phyloP scores from a whole-genome alignment of 2,329 filamentous ascomycete species.

The Colletotrichum noveboracense region DNA sequence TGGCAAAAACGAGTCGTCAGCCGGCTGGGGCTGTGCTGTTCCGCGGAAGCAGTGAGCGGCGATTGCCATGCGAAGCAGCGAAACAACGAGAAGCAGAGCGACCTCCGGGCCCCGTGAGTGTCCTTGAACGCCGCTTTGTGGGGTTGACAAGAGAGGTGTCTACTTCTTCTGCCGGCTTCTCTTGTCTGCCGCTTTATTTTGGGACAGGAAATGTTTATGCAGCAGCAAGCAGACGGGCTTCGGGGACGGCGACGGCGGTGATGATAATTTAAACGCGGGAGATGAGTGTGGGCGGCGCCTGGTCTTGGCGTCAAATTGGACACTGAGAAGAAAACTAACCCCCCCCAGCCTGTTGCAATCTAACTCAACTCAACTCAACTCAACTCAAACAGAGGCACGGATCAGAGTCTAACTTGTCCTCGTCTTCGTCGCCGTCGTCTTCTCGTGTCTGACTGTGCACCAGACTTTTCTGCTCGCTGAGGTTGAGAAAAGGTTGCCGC shows the following conservation, averaged over 20 bases:
- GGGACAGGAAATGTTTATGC: neutral
- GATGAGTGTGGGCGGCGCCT: neutral
- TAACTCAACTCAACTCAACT: neutral
- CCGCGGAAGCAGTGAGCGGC: neutral
- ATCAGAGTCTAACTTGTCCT: neutral
- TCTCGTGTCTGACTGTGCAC: neutral
- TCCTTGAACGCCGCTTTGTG: neutral
- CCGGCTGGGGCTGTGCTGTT: conserved; percentile 10
- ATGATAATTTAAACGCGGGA: neutral
- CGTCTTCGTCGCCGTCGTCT: neutral
- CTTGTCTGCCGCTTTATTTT: neutral
- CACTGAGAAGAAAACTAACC: neutral
- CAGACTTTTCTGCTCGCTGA: neutral
- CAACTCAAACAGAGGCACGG: neutral
- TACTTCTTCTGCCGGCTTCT: neutral
- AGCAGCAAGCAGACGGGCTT: neutral
- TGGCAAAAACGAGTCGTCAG: conserved; percentile 21
- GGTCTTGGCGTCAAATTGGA: neutral
- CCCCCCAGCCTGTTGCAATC: neutral
- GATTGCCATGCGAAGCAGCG: neutral
- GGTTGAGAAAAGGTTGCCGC: neutral
- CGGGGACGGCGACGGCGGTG: conserved; percentile 3
- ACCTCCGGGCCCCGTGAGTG: neutral
- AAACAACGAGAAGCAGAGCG: neutral
- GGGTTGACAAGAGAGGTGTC: neutral